Conservation (phyloP, 1,139 yeast species). For the Lizanozyma gosingica region DNA sequence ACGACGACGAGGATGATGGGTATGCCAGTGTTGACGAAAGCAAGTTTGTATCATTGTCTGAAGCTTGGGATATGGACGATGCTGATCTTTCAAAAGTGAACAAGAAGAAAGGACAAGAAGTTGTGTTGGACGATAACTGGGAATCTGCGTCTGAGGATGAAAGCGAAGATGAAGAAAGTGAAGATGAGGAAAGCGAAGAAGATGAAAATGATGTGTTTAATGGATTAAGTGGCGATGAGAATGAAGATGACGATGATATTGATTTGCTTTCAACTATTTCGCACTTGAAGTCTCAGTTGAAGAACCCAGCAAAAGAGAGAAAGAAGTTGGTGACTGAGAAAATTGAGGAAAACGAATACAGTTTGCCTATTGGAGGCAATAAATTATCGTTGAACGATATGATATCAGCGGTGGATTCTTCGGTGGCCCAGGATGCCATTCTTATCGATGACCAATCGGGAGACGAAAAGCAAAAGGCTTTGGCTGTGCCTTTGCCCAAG, state of each 20-base stretch:
- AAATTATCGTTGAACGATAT: constrained; percentile 66
- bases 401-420: constrained; percentile 53
- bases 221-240: constrained; percentile 8
- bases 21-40: constrained; percentile 60
- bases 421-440: constrained; percentile 38
- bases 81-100: constrained; percentile 26
- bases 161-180: constrained; percentile 12
- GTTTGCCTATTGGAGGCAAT: constrained; percentile 50
- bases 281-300: constrained; percentile 19
- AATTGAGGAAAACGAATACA: constrained; percentile 62
- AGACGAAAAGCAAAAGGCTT: constrained; percentile 28
- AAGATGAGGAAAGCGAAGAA: constrained; percentile 12
- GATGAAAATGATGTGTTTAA: constrained; percentile 15
- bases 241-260: constrained; percentile 18
- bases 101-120: constrained; percentile 19
- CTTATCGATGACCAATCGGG: constrained; percentile 33
- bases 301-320: constrained; percentile 27
- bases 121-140: constrained; percentile 23
- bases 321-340: constrained; percentile 42
- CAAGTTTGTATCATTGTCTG: constrained; percentile 68
- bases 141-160: constrained; percentile 13
- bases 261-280: constrained; percentile 29
- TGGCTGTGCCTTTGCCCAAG: constrained; percentile 77
- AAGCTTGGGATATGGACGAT: constrained; percentile 84
- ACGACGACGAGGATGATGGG: constrained; percentile 33